Evolutionary conservation across 2,329 filamentous ascomycete species (phyloP), one percentile per base, ranked within the genome.

Genomic region (Pyrenophora seminiperda): DNA sequence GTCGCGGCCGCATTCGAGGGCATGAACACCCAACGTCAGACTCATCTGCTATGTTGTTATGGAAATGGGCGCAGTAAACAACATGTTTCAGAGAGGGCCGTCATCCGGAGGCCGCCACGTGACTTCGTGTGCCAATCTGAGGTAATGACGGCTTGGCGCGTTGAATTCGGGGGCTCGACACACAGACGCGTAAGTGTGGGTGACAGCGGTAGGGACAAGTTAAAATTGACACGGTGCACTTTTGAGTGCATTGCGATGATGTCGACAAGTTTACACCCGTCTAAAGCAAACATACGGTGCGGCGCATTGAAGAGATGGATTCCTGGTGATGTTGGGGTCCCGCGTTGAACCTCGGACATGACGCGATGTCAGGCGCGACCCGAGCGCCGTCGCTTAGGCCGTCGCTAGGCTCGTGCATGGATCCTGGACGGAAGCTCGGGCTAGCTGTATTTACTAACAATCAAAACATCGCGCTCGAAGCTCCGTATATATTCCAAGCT

Each of bases 401-500:
- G 7, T n/a, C 29, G 43, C 36, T 17, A 39, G 50, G 19, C 19
- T 54, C 47, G 54, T 24, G 31, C 17, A 13, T 7, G 7, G 7
- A 53, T 53, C 49, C 41, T 53, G 53, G 41, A 31, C 27, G 3
- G 19, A 36, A 42, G 46, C 50, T 50, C 43, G 17, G 46, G 29
- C 41, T 50, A 58, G 51, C 44, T 27, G 24, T 27, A 27, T 27
- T 27, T 27, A 27, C 24, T 27, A 27, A 27, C 24, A 27, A 27
- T 27, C 24, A 27, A 27, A 27, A 27, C 24, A 27, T 27, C 24
- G 24, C 24, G 48, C 48, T 51, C 53, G 47, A 53, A 37, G 51
- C 54, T 53, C 50, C 52, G 48, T 59, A 63, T 63, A 66, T 66
- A 65, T 62, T 54, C 34, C 51, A 33, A 32, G 50, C 52, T 57